Evolutionary conservation across 805 yeast species (phyloP), one percentile per base, ranked within the genome.

Genomic region (Wickerhamomyces chaumierensis): DNA sequence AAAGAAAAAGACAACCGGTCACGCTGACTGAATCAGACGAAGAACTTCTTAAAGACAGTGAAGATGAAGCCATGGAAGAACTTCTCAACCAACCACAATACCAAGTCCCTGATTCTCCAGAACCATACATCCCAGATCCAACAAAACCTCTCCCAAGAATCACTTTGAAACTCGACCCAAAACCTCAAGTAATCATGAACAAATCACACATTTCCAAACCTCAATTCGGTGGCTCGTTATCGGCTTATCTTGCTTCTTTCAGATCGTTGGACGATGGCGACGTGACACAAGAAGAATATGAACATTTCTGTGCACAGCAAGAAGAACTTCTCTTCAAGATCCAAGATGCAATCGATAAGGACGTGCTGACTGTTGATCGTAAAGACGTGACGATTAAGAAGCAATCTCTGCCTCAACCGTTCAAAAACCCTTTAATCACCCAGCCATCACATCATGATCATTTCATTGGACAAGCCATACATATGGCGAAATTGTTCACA

Each of bases 401-500:
- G 55, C 53, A 58, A 58, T 45, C 65, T 51, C 55, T 75, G 50
- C 45, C 75, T 55, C 55, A 50, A 38, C 66, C 70, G 6, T 62
- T 52, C 44, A 61, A 61, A 23, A 75, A 83, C 48, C 63, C 75
- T 47, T 48, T 79, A 51, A 59, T 51, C 41, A 57, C 57, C 33
- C 47, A 53, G 15, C 66, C 66, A 14, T 73, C 88, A 0, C 79
- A 74, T 49, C 71, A 72, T 34, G 96, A 88, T 50, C 79, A 83
- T 56, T 60, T 92, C 21, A 57, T 86, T 0, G 71, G 78, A 1
- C 97, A 90, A 45, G 94, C 88, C 2, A 55, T 78, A 20, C 68
- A 75, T 34, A 72, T 85, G 47, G 72, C 95, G 5, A 79, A 75
- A 46, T 58, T 84, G 11, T 75, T 86, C 43, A 74, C 71, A 37